These are phyloP conservation scores for Ophiostoma australiae DNA, from an alignment of 2,329 filamentous ascomycete species.

Conservation along the genomic window DNA sequence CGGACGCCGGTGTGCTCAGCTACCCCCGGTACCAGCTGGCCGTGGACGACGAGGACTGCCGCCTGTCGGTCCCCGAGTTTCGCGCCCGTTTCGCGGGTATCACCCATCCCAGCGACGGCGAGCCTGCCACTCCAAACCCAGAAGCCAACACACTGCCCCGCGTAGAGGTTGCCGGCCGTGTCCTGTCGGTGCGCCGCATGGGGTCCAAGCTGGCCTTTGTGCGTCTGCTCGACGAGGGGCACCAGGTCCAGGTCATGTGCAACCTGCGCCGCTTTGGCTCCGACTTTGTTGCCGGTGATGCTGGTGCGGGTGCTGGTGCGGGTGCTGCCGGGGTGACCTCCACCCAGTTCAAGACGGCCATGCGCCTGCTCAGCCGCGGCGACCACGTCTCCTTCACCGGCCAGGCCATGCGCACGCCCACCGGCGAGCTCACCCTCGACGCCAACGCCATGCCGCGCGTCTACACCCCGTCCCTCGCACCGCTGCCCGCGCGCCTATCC, in stretches of 20 bases:
- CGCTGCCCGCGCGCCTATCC: conserved; percentile 65
- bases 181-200: conserved; percentile 64
- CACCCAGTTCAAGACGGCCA: conserved; percentile 54
- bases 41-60: conserved; percentile 14
- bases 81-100: conserved; percentile 16
- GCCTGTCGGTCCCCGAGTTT: conserved; percentile 24
- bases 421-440: conserved; percentile 72
- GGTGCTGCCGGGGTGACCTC: neutral
- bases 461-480: conserved; percentile 72
- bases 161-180: conserved; percentile 51
- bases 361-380: conserved; percentile 66
- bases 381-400: conserved; percentile 77
- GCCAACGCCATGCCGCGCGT: conserved; percentile 64
- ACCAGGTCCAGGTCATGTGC: conserved; percentile 70
- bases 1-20: conserved; percentile 44
- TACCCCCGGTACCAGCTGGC: conserved; percentile 46
- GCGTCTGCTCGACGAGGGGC: conserved; percentile 68
- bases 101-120: neutral
- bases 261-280: conserved; percentile 50
- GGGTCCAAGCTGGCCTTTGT: conserved; percentile 81
- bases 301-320: no score
- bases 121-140: neutral
- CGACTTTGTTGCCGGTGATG: conserved; percentile 23
- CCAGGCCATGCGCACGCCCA: conserved; percentile 59
- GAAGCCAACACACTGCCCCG: conserved; percentile 14